Evolutionary conservation across 78 protist species (phyloP).

Genomic region (Planoprotostelium fungivorum): DNA sequence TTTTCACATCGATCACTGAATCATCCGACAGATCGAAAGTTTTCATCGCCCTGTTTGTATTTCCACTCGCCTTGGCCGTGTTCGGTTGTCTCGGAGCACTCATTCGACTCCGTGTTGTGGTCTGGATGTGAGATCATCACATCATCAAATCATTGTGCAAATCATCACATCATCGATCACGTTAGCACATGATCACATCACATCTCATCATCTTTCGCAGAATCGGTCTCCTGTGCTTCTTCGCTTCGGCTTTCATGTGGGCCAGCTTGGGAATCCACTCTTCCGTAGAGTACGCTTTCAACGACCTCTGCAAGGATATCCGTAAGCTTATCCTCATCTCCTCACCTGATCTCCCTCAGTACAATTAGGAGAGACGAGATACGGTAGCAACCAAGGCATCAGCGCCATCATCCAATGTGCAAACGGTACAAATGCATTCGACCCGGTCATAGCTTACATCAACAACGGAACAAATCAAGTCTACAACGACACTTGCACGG

Average conservation of each 20-base stretch:
- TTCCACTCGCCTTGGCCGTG: not conserved
- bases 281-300: not conserved
- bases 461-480: not conserved
- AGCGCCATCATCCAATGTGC: not conserved
- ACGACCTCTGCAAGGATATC: not conserved
- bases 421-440: not conserved
- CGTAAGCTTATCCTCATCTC: no score
- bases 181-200: no score
- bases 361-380: not conserved
- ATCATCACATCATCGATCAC: no score
- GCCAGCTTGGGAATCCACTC: not conserved
- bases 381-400: not conserved
- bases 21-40: not conserved
- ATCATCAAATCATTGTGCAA: no score
- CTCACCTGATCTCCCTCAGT: not conserved
- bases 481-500: not conserved
- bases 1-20: not conserved
- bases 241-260: not conserved
- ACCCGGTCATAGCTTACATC: not conserved
- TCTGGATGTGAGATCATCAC: not conserved
- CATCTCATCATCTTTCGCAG: not conserved
- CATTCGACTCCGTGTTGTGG: not conserved
- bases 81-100: not conserved
- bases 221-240: not conserved
- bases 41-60: not conserved